Base-by-base conservation (phyloP, 164 flowering plant genomes). In the Brasenia schreberi region DNA sequence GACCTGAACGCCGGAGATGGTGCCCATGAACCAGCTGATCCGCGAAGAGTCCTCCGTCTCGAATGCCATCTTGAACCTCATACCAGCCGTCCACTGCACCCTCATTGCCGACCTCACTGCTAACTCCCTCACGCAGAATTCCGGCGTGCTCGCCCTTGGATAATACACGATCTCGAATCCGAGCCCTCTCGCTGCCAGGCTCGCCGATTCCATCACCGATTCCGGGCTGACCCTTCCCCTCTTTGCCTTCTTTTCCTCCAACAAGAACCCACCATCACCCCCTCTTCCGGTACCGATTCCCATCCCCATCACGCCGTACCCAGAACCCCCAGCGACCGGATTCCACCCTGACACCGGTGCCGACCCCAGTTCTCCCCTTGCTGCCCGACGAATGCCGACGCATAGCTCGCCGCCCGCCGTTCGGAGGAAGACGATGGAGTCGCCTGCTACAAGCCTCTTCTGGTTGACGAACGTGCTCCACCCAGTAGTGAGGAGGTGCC, bases 11-110 rank as follows among this genome's bases (percentile, higher is more conserved):
- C 85, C 78, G 1, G 95, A 77, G 6, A 94, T 74, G 66, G 97
- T 91, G 39, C 98, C 98, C 96, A 91, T 89, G 74, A 91, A 94
- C 97, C 97, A 94, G 77, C 98, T 94, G 43, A 91, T 91, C 73
- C 97, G 74, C 0, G 96, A 89, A 12, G 97, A 89, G 72, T 91
- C 99, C 81, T 91, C 97, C 0, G 97, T 91, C 69, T 94, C 99
- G 67, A 94, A 94, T 0, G 97, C 77, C 99, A 94, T 94, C 79
- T 94, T 94, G 72, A 94, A 91, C 78, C 97, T 83, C 96, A 94
- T 87, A 18, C 96, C 99, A 7, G 86, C 63, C 71, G 83, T 81
- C 97, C 97, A 94, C 19, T 75, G 83, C 19, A 83, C 76, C 75
- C 84, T 75, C 83, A 88, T 71, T 18, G 97, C 93, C 0, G 83